Percentiles rank a stretch among this genome's conserved stretches.
phyloP scores from a whole-genome alignment of 148 eudicot genomes.

The Camellia lanceoleosa region DNA sequence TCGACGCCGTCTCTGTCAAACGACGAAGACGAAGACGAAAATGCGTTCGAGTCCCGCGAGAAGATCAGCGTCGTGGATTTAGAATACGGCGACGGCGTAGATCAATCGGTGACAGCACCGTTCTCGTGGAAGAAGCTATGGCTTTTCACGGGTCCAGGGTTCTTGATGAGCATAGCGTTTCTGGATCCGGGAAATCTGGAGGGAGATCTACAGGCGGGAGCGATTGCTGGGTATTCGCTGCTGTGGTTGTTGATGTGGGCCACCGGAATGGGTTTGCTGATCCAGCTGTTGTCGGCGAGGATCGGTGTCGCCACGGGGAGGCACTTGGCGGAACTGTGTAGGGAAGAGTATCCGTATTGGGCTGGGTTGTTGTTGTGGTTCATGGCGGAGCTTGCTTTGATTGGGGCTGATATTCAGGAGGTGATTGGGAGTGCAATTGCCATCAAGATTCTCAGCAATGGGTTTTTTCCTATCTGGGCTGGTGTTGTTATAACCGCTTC shows the following conservation, averaged over 20 bases:
- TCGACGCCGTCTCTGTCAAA: conserved; percentile 9
- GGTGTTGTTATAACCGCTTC: conserved; percentile 84
- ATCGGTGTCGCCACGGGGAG: conserved; percentile 81
- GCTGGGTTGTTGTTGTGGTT: conserved; percentile 64
- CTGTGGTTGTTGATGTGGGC: conserved; percentile 87
- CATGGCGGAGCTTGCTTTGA: conserved; percentile 84
- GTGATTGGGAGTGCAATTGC: conserved; percentile 96
- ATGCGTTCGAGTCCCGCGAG: conserved; percentile 49
- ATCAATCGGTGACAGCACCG: conserved; percentile 30
- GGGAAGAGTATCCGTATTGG: conserved; percentile 84
- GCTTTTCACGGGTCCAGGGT: conserved; percentile 80
- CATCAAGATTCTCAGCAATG: conserved; percentile 70
- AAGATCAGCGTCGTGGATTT: conserved; percentile 44
- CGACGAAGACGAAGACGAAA: conserved; percentile 36
- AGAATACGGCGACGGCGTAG: conserved; percentile 22
- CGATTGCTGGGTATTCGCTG: conserved; percentile 77
- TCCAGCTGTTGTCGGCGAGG: conserved; percentile 68
- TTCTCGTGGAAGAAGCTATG: conserved; percentile 86
- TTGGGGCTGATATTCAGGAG: conserved; percentile 94
- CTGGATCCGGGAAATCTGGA: conserved; percentile 92
- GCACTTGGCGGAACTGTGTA: conserved; percentile 78
- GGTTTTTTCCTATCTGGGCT: conserved; percentile 79
- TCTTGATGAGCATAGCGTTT: conserved; percentile 83
- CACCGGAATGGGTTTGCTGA: conserved; percentile 67
- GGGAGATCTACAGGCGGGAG: conserved; percentile 85